Evolutionary conservation across 1,139 yeast species (phyloP), one percentile per base, ranked within the genome.

Genomic region (Geotrichum citri-aurantii): DNA sequence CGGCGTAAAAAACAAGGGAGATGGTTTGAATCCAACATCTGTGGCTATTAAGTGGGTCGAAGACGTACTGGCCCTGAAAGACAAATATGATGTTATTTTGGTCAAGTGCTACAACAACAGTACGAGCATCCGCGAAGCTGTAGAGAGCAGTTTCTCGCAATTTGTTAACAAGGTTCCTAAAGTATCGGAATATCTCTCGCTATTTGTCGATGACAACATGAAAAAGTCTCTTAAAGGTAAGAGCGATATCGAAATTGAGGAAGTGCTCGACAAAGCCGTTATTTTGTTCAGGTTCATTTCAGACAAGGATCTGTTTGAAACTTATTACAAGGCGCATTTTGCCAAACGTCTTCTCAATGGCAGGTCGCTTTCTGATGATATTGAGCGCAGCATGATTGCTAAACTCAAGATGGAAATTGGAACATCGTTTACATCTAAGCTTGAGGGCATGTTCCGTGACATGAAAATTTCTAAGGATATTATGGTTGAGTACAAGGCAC

Each of bases 271-370:
- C 52, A 79, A 81, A 50, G 80, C 91, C 0, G 78, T 87, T 11
- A 73, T 77, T 42, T 78, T 93, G 50, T 84, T 91, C 67, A 77
- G 86, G 59, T 85, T 82, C 65, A 79, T 93, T 48, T 79, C 82
- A 57, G 97, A 93, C 66, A 92, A 90, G 69, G 98, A 93, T 71
- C 77, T 89, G 46, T 93, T 93, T 73, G 96, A 90, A 70, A 84
- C 82, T 40, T 85, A 87, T 64, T 93, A 90, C 72, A 92, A 92
- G 65, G 88, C 86, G 58, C 97, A 90, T 73, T 79, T 93, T 63
- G 97, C 98, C 1, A 90, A 89, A 69, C 77, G 99, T 61, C 69
- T 85, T 42, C 77, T 93, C 58, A 84, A 88, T 59, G 70, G 69
- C 58, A 72, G 75, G 55, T 81, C 85, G 0, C 73, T 79, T 3